Evolutionary conservation across 495 filamentous ascomycete species (phyloP).

Genomic region (Trichoderma virens): DNA sequence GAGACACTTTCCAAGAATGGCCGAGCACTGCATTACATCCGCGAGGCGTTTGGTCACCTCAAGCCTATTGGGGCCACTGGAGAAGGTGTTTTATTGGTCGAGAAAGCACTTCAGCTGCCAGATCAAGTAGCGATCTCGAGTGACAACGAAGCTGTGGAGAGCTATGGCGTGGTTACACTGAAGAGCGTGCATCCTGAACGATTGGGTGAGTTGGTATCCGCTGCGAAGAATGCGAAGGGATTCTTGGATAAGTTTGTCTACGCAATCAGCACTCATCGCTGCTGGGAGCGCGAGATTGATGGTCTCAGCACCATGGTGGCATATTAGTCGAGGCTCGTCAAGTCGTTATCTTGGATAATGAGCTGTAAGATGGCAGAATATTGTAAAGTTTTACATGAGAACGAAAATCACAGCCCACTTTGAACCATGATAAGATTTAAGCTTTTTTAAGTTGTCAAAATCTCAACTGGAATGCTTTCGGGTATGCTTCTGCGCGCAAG

Average conservation of each 20-base stretch:
- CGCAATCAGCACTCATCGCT: conserved; percentile 59
- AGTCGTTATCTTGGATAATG: not conserved
- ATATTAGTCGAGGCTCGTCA: conserved; percentile 18
- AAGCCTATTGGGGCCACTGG: conserved; percentile 71
- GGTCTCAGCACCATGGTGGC: conserved; percentile 47
- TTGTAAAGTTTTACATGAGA: no score
- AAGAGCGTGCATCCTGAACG: conserved; percentile 40
- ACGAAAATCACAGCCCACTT: no score
- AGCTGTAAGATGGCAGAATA: no score
- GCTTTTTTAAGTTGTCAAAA: no score
- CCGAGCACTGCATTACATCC: conserved; percentile 72
- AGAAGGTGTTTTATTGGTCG: conserved; percentile 59
- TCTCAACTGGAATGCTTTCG: no score
- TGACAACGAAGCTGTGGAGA: conserved; percentile 48
- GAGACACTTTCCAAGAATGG: conserved; percentile 59
- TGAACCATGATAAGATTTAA: no score
- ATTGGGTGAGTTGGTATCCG: conserved; percentile 45
- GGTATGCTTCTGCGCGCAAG: not conserved
- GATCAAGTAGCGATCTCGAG: conserved; percentile 39
- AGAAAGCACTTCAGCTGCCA: conserved; percentile 48
- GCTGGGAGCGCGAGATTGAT: conserved; percentile 65
- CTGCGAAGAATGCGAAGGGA: conserved; percentile 31
- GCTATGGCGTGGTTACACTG: conserved; percentile 65
- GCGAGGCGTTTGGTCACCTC: conserved; percentile 74
- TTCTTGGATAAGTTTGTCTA: conserved; percentile 43